These are phyloP conservation scores for Venturiaceae sp. DNA, from an alignment of 2,329 filamentous ascomycete genomes.

Conservation along the genomic window DNA sequence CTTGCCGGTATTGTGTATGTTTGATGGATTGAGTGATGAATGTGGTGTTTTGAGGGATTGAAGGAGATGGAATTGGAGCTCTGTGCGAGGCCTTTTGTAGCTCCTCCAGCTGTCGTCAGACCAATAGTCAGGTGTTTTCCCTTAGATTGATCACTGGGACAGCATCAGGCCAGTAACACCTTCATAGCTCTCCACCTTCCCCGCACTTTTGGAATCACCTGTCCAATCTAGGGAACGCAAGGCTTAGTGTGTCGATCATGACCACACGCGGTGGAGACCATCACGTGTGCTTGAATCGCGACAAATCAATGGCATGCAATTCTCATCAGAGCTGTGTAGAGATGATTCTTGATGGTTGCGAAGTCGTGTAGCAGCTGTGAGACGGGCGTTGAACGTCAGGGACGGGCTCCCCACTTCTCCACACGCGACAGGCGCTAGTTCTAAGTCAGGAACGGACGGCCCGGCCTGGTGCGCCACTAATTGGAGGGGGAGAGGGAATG, in stretches of 20 bases:
- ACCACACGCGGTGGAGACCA: not conserved
- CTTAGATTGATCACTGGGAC: not conserved
- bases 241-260: not conserved
- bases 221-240: not conserved
- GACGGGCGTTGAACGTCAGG: not conserved
- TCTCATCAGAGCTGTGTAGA: not conserved
- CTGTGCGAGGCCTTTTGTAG: not conserved
- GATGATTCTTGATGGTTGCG: not conserved
- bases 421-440: no score
- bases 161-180: not conserved
- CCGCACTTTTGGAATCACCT: not conserved
- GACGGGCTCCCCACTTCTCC: no score
- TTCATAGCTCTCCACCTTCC: not conserved
- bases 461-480: no score
- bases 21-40: not conserved
- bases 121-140: not conserved
- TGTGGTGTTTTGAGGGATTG: not conserved
- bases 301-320: not conserved
- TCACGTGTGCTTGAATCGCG: not conserved
- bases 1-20: conserved; percentile 21
- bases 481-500: no score
- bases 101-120: not conserved
- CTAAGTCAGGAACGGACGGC: no score
- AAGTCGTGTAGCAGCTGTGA: not conserved
- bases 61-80: conserved; percentile 9